Base-by-base conservation (phyloP, 495 filamentous ascomycete genomes). In the Cryomyces minteri region DNA sequence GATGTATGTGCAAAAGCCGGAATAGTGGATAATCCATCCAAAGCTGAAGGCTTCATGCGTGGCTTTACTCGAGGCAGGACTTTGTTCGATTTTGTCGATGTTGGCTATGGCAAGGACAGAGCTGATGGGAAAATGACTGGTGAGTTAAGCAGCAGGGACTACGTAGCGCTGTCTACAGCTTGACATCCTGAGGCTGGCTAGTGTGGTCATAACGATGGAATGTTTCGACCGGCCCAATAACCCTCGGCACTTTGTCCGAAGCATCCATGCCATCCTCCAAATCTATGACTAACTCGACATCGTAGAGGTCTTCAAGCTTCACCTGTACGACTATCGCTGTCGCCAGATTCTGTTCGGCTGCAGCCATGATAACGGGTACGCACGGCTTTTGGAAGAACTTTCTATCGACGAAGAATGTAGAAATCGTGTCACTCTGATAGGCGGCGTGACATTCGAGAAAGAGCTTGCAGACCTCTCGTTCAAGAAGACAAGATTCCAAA, bases 271-370 rank as follows among this genome's bases (percentile, higher is more conserved):
- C 18, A 25, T 25, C 18, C 18, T 25, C 18, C 18, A 25, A 25
- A 25, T 25, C 18, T 25, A 38, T 14, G 9, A 14, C 34, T 38
- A 14, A 38, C 3, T 38, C 34, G 25, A 48, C n/a, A 18, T 9
- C 40, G 28, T 62, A 88, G 85, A 86, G 66, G 75, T 63, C 51
- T 84, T 71, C 66, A 76, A 73, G 72, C 58, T 77, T 29, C 66
- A 76, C 58, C 54, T 77, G 41, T 68, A 74, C 62, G 72, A 88
- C 53, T 72, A 68, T 54, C 82, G 85, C 58, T 92, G 85, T 61
- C 81, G 80, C 52, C 83, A 87, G 48, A 77, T 92, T 38, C 63
- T 88, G 41, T 65, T 94, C 39, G 86, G 84, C 9, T 79, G 84
- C 49, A 81, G 80, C 18, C 79, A 84, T 48, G 80, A 87, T 58